A percentile compares a stretch with the other conserved stretches of the same genome.
phyloP scores from a whole-genome alignment of 208 protist genomes.

The Herpetomonas tarakana region DNA sequence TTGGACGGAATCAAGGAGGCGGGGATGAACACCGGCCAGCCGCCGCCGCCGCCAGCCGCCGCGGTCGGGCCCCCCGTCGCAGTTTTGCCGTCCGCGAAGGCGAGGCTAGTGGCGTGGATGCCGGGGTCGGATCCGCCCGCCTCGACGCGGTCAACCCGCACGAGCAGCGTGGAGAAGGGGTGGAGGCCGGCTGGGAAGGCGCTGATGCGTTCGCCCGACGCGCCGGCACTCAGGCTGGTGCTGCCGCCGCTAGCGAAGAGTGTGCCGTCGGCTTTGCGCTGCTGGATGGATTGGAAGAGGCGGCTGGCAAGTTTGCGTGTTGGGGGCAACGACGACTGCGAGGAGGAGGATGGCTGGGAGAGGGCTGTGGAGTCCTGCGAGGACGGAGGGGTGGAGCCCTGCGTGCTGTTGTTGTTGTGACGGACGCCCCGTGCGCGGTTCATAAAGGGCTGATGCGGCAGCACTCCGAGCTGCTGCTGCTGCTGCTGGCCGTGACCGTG shows the following conservation, averaged over 20 bases:
- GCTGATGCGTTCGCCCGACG: slow-evolving; percentile 40
- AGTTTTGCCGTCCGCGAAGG: slow-evolving; percentile 10
- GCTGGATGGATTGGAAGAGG: slow-evolving; percentile 26
- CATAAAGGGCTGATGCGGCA: not conserved
- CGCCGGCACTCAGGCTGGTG: slow-evolving; percentile 4
- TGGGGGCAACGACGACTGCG: not conserved
- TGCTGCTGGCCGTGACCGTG: not conserved
- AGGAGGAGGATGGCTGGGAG: not conserved
- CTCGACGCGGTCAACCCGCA: slow-evolving; percentile 63
- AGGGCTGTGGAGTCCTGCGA: not conserved
- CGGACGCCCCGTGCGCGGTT: not conserved
- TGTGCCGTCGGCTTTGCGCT: slow-evolving; percentile 9
- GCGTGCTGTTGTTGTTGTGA: not conserved
- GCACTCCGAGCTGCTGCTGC: not conserved
- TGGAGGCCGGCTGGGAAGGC: slow-evolving; percentile 40
- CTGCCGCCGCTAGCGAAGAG: slow-evolving; percentile 1
- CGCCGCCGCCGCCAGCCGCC: slow-evolving; percentile 14
- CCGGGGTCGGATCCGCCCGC: slow-evolving; percentile 26
- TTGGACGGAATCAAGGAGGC: slow-evolving; percentile 47
- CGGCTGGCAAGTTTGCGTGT: slow-evolving; percentile 13
- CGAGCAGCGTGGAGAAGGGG: slow-evolving; percentile 38
- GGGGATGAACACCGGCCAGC: slow-evolving; percentile 48
- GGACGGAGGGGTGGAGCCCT: not conserved
- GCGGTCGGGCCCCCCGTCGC: not conserved
- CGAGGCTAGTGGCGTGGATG: slow-evolving; percentile 42